Conservation (phyloP, 2,329 filamentous ascomycete species). For the Cryphonectria radicalis region DNA sequence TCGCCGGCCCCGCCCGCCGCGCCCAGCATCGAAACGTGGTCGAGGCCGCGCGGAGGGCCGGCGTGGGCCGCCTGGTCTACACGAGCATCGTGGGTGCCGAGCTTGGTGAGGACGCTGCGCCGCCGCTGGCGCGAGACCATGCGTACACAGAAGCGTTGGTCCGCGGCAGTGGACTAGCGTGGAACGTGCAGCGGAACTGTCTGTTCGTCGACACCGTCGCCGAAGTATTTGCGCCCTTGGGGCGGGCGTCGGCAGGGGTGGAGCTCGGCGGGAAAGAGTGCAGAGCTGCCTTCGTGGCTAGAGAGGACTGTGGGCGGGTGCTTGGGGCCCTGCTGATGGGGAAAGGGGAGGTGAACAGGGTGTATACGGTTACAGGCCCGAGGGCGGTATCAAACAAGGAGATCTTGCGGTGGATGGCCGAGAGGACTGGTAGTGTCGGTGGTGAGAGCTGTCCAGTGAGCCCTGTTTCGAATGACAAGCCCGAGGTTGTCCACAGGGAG, state of each 20-base stretch:
- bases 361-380: conserved; percentile 43
- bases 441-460: conserved; percentile 1
- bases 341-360: conserved; percentile 40
- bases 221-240: conserved; percentile 19
- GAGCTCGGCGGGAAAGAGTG: conserved; percentile 36
- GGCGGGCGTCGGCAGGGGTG: conserved; percentile 11
- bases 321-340: conserved; percentile 38
- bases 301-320: conserved; percentile 41
- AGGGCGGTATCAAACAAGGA: conserved; percentile 32
- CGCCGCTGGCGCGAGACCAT: conserved; percentile 40
- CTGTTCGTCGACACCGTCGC: conserved; percentile 28
- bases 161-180: conserved; percentile 37
- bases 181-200: conserved; percentile 30
- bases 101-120: conserved; percentile 38
- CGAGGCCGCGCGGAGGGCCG: conserved; percentile 39
- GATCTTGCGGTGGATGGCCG: neutral
- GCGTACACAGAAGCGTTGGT: conserved; percentile 40
- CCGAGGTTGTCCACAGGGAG: neutral
- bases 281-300: conserved; percentile 43
- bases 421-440: neutral
- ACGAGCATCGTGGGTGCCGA: conserved; percentile 45
- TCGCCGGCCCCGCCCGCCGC: conserved; percentile 20
- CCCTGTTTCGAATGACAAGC: neutral
- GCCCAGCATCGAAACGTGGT: conserved; percentile 28
- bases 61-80: conserved; percentile 43